Base-by-base conservation (phyloP, 2,329 filamentous ascomycete species). In the Colletotrichum spaethianum region DNA sequence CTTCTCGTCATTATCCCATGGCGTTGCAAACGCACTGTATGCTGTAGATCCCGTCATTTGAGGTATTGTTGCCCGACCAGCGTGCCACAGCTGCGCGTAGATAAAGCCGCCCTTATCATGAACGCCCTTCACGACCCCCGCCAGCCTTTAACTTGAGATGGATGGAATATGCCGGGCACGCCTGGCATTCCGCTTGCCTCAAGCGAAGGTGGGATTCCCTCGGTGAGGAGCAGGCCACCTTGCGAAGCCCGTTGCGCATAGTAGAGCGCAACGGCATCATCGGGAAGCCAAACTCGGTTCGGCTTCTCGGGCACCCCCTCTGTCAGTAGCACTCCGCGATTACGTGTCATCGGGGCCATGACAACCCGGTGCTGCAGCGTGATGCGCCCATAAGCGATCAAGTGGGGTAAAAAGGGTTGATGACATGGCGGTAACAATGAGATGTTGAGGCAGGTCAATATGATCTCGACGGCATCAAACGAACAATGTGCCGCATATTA, bases 1-100 rank as follows among this genome's bases (percentile, higher is more conserved):
- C 36, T 75, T 76, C 26, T 77, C 67, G 18, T 76, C 74, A 18
- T 67, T 67, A 26, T 75, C 75, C 74, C 70, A 76, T 1, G 70
- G 64, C 36, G 65, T 73, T 2, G 74, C 53, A 8, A 67, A 69
- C 2, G 74, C 53, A 42, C 73, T 73, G 14, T 74, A 50, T n/a
- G 67, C 61, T 9, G 57, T 55, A n/a, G 53, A 64, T 1, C 74
- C 70, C 8, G 74, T 74, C 46, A 75, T 70, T 33, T 75, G 67
- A 28, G 74, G 75, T 7, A 76, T 64, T 16, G 73, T 75, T 9
- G 76, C 76, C 26, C 91, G 86, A 5, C 91, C 91, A 0, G 90
- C 79, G 1, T 86, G 86, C 89, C 89, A 92, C 2, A 93, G 80
- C 78, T 92, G 91, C 6, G 86, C 76, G 80, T 85, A 92, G 73